Conservation (phyloP, 495 filamentous ascomycete species). For the Alectoria sarmentosa region DNA sequence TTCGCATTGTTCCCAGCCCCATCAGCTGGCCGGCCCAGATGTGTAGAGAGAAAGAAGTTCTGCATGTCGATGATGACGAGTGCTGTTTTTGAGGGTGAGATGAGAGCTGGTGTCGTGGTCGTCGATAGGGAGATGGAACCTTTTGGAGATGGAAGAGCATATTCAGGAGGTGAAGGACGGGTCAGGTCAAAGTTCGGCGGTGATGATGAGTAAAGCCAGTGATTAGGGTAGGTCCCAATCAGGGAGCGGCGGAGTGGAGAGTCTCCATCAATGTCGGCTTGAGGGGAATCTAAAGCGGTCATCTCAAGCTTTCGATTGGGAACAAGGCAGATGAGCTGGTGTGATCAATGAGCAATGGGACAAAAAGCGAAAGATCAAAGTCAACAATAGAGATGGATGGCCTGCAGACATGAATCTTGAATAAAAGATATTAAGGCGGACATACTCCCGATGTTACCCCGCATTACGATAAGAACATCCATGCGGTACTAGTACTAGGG, state of each 20-base stretch:
- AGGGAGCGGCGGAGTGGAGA: slow-evolving; percentile 7
- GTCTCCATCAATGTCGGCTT: not conserved
- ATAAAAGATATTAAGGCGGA: not conserved
- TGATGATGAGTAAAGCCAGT: slow-evolving; percentile 19
- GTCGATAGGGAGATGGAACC: slow-evolving; percentile 16
- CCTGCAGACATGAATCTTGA: not conserved
- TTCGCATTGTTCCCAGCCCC: slow-evolving; percentile 30
- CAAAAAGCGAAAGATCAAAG: not conserved
- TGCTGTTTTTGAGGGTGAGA: slow-evolving; percentile 39
- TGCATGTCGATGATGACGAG: slow-evolving; percentile 56
- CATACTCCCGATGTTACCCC: slow-evolving; percentile 9
- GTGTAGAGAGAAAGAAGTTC: slow-evolving; percentile 51
- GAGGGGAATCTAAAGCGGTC: not conserved
- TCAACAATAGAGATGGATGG: not conserved
- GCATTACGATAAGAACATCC: slow-evolving; percentile 13
- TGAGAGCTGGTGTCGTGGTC: slow-evolving; percentile 30
- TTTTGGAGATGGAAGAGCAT: slow-evolving; percentile 7
- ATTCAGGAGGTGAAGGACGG: slow-evolving; percentile 15
- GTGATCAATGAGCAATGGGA: not conserved
- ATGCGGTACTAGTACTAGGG: not conserved
- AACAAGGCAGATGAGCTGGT: not conserved
- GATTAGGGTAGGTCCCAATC: slow-evolving; percentile 16
- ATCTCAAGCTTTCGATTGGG: not conserved
- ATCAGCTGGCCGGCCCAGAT: slow-evolving; percentile 30
- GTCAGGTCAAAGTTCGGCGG: slow-evolving; percentile 18